Evolutionary conservation across 129 eudicot genomes (phyloP).

Genomic region (carrot (Daucus carota)): DH1_v3.0 NC_030384.2:35319001-35319500

Average conservation of each 20-base stretch:
- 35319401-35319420: slow-evolving; percentile 63
- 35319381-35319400: slow-evolving; percentile 28
- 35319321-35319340: slow-evolving; percentile 67
- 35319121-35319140: slow-evolving; percentile 65
- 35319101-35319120: slow-evolving; percentile 88
- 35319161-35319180: slow-evolving; percentile 71
- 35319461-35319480: slow-evolving; percentile 51
- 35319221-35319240: slow-evolving; percentile 76
- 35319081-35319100: slow-evolving; percentile 60
- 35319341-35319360: slow-evolving; percentile 70
- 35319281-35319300: background rate
- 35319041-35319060: background rate
- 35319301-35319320: slow-evolving; percentile 62
- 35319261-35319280: slow-evolving; percentile 1
- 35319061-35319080: background rate
- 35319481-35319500: slow-evolving; percentile 19
- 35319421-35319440: slow-evolving; percentile 76
- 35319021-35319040: slow-evolving; percentile 1
- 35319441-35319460: slow-evolving; percentile 73
- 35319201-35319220: slow-evolving; percentile 64
- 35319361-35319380: slow-evolving; percentile 39
- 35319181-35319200: slow-evolving; percentile 71
- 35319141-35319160: slow-evolving; percentile 56
- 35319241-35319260: background rate
- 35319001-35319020: slow-evolving; percentile 47